Base-by-base conservation (phyloP, 225 moss, liverwort and hornwort species). In the Pleurozium schreberi region DNA sequence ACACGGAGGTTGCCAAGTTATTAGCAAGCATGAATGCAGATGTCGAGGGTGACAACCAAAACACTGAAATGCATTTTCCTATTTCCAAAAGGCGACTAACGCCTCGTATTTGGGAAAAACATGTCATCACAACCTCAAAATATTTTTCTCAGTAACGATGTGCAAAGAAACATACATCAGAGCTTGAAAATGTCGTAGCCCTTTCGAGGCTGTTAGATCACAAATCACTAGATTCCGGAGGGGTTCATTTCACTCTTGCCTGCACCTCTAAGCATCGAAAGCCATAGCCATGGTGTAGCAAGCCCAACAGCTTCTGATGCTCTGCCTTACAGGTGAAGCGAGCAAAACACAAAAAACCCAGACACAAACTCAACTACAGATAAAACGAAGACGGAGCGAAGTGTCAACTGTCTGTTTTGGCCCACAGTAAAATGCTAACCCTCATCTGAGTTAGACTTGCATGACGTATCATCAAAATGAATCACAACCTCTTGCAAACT, bases 151-250 rank as follows among this genome's bases (percentile, higher is more conserved):
- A 26, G 27, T 47, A 12, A 49, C 23, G 5, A 8, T 27, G 10
- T 5, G 26, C 33, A 13, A 38, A 27, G 36, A 10, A 14, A 28
- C 2, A 8, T 5, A 5, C 16, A 82, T 47, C 33, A 17, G 18
- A 16, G 12, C n/a, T 3, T 1, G 8, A 55, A 68, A 55, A 86
- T 93, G 45, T 91, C 49, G 91, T 64, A 93, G 92, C 92, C 91
- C 93, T 89, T 91, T 93, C 93, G 93, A 93, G 93, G 89, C 92
- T 93, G 89, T 91, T 68, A 86, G 93, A 28, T 92, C 93, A 93
- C 84, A 4, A 60, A 68, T 92, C 90, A 86, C 90, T 83, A 90
- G 92, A 90, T 92, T 88, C 92, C 92, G 92, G 92, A 92, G 92
- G 88, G 86, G 86, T 88, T 90, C 42, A 71, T 88, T 58, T 88